phyloP scores from a whole-genome alignment of 441 rosid genomes.

The Eutrema salsugineum region DNA sequence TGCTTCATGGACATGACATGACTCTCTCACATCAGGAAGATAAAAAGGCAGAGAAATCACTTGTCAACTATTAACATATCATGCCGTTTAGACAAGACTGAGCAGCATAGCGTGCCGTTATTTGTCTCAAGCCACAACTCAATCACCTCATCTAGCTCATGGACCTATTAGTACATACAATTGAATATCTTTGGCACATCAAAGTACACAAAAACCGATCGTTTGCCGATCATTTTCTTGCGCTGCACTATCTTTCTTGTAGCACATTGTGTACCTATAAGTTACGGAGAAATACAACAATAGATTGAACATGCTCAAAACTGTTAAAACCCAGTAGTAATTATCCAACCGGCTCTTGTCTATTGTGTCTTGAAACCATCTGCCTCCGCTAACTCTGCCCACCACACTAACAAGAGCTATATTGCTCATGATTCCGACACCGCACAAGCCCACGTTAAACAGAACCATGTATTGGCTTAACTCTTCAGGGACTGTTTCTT shows the following conservation, averaged over 20 bases:
- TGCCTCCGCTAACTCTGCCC: constrained; percentile 23
- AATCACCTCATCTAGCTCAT: no score
- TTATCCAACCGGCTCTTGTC: constrained; percentile 34
- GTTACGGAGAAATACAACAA: constrained; percentile 26
- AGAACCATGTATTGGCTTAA: constrained; percentile 24
- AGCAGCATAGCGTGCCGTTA: no score
- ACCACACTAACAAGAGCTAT: constrained; percentile 26
- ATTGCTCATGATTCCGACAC: constrained; percentile 28
- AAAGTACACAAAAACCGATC: background rate
- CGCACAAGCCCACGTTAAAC: constrained; percentile 23
- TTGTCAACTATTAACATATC: no score
- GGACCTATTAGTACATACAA: background rate
- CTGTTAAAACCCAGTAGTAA: constrained; percentile 30
- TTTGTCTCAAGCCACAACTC: no score
- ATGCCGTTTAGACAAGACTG: no score
- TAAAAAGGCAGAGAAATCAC: no score
- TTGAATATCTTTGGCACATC: background rate
- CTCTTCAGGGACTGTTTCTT: constrained; percentile 28
- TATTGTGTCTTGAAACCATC: constrained; percentile 34
- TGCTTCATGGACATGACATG: no score
- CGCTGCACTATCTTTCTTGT: constrained; percentile 1
- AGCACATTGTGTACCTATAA: background rate
- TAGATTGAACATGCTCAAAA: constrained; percentile 20
- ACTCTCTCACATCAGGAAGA: no score
- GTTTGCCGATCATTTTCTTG: constrained; percentile 5